A percentile compares a stretch with the other conserved stretches of the same genome.
phyloP scores from a whole-genome alignment of 495 filamentous ascomycete species.

The Rostrohypoxylon terebratum region DNA sequence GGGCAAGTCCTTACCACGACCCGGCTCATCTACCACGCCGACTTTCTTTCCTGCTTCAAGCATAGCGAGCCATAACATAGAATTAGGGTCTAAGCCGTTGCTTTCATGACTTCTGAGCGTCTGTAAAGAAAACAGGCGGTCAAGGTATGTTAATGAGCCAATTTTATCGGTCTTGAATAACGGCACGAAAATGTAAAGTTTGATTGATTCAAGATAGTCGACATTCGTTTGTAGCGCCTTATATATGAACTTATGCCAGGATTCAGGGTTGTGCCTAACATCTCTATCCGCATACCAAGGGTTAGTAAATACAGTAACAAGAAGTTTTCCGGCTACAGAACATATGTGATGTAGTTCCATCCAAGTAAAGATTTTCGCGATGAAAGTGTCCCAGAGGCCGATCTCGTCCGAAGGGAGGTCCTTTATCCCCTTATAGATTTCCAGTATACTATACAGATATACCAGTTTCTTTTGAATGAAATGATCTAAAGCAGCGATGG shows the following conservation, averaged over 20 bases:
- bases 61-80: conserved; percentile 72
- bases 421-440: conserved; percentile 51
- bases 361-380: conserved; percentile 68
- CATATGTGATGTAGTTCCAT: conserved; percentile 70
- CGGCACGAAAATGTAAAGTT: conserved; percentile 77
- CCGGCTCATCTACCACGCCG: conserved; percentile 78
- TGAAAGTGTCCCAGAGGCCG: conserved; percentile 57
- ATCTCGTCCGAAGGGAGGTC: conserved; percentile 34
- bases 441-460: conserved; percentile 53
- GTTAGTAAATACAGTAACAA: conserved; percentile 68
- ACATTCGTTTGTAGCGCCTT: conserved; percentile 60
- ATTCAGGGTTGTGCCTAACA: conserved; percentile 47
- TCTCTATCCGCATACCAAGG: conserved; percentile 48
- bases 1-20: conserved; percentile 59
- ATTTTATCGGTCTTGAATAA: conserved; percentile 71
- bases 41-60: conserved; percentile 83
- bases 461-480: conserved; percentile 68
- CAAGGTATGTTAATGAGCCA: conserved; percentile 68
- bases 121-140: conserved; percentile 53
- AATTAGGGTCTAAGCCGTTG: conserved; percentile 61
- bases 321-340: conserved; percentile 71
- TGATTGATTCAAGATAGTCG: conserved; percentile 72
- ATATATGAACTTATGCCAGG: conserved; percentile 64
- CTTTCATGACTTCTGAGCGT: conserved; percentile 56
- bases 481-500: conserved; percentile 69